phyloP scores from a whole-genome alignment of 2,329 filamentous ascomycete genomes.

The Curvularia sp. region DNA sequence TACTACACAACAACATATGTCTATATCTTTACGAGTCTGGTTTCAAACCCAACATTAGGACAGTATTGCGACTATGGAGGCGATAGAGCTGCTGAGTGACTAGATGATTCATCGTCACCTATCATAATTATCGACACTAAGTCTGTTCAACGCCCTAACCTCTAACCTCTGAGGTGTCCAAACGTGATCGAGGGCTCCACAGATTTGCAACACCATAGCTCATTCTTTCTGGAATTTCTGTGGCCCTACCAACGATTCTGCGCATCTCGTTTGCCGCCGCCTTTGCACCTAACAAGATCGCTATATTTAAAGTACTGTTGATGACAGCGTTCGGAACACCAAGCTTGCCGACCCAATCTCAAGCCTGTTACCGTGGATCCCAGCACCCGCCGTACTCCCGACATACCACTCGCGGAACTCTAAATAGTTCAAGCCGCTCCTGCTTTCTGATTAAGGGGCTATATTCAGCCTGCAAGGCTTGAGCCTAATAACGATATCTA shows the following conservation, averaged over 20 bases:
- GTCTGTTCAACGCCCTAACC: background rate
- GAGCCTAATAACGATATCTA: background rate
- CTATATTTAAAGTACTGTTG: background rate
- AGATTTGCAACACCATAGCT: background rate
- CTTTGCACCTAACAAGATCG: background rate
- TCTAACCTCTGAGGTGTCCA: background rate
- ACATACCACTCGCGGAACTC: background rate
- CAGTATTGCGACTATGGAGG: no score
- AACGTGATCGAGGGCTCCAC: background rate
- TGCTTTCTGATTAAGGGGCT: background rate
- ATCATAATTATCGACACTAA: background rate
- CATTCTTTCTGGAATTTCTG: background rate
- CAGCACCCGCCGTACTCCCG: background rate
- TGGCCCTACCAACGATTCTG: background rate
- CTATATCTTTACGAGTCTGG: background rate
- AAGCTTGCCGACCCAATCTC: no score
- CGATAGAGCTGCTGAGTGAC: no score
- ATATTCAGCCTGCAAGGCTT: background rate
- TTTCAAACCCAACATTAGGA: background rate
- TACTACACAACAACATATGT: background rate
- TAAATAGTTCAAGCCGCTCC: background rate
- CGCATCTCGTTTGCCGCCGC: background rate
- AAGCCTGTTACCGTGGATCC: background rate
- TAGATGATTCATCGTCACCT: background rate
- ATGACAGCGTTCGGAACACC: no score